Evolutionary conservation across 176 grass and related monocot species (phyloP).

Genomic region (Dendrocalamus sinicus): DNA sequence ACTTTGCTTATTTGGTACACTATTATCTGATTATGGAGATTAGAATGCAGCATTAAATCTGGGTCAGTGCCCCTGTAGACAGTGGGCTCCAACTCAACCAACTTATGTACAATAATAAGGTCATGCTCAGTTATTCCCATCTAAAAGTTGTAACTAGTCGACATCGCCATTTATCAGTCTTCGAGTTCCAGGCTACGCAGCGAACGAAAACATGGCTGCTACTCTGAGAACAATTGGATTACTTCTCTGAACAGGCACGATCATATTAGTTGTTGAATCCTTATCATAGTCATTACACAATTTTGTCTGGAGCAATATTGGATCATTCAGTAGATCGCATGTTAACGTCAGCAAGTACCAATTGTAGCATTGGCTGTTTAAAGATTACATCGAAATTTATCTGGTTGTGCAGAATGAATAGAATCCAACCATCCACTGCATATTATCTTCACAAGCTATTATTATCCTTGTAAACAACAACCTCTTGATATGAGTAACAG

Average conservation of each 20-base stretch:
- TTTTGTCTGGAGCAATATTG: neutral
- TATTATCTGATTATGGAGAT: neutral
- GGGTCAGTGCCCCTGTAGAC: neutral
- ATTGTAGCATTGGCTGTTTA: neutral
- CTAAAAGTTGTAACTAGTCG: neutral
- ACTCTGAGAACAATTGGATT: neutral
- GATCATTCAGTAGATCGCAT: neutral
- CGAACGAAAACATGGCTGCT: neutral
- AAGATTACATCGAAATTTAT: neutral
- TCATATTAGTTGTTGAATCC: neutral
- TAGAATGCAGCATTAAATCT: neutral
- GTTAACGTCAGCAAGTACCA: neutral
- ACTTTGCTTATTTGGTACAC: neutral
- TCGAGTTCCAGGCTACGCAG: neutral
- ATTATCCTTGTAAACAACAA: neutral
- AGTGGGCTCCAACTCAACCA: neutral
- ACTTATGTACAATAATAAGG: neutral
- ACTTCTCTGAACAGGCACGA: neutral
- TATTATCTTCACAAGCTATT: neutral
- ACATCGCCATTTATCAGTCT: neutral
- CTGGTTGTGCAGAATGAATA: neutral
- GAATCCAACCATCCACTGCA: neutral
- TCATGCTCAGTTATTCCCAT: neutral
- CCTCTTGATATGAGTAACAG: conserved; percentile 1
- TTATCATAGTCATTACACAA: neutral